These are phyloP conservation scores for Cystoisospora suis DNA, from an alignment of 169 alveolate genomes.

Conservation along the genomic window DNA sequence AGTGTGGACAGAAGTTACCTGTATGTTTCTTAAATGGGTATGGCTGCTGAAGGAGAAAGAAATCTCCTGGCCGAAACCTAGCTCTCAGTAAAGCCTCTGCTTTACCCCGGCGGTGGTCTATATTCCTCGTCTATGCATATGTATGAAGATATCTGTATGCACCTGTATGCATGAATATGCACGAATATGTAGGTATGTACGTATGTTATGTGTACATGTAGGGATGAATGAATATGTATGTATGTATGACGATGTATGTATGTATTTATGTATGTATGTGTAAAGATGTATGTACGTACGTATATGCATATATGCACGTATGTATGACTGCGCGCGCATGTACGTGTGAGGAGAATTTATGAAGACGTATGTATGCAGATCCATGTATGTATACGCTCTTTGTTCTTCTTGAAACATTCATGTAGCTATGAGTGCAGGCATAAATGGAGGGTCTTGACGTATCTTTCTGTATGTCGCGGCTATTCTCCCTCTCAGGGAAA, in stretches of 20 bases:
- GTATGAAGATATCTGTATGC: neutral
- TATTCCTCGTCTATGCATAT: neutral
- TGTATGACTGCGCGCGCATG: neutral
- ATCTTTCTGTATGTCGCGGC: neutral
- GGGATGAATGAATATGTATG: neutral
- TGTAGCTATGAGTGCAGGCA: neutral
- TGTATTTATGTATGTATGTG: neutral
- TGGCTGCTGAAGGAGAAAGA: too few relatives aligned
- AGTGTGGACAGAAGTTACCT: too few relatives aligned
- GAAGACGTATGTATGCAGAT: neutral
- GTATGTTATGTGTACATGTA: neutral
- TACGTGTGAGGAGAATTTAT: neutral
- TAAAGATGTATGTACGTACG: neutral
- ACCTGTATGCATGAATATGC: neutral
- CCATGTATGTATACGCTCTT: neutral
- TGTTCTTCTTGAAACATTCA: neutral
- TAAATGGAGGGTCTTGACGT: neutral
- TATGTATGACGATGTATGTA: neutral
- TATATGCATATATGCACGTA: neutral
- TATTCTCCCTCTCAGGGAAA: neutral
- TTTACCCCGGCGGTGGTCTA: too few relatives aligned
- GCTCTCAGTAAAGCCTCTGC: too few relatives aligned
- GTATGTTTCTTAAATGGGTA: too few relatives aligned
- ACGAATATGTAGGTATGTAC: conserved; percentile 34
- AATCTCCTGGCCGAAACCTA: too few relatives aligned